A percentile compares a stretch with the other conserved stretches of the same genome.
phyloP scores from a whole-genome alignment of 176 grass and related monocot species.

The Thinopyrum elongatum region DNA sequence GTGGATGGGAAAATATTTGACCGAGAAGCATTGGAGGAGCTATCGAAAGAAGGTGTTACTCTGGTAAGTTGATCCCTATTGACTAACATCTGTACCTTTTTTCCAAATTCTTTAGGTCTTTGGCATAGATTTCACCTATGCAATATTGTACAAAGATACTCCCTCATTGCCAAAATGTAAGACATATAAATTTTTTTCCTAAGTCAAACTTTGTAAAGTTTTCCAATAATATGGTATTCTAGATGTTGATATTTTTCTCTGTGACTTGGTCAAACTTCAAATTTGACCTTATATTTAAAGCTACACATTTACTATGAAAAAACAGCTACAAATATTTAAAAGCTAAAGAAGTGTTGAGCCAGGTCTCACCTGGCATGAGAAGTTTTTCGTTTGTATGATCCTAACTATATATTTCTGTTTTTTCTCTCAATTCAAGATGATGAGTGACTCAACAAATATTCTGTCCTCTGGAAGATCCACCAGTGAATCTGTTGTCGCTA shows the following conservation, averaged over 20 bases:
- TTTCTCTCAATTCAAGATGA: slow-evolving; percentile 67
- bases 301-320: background rate
- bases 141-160: background rate
- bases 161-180: background rate
- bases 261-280: background rate
- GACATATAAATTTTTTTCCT: background rate
- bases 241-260: background rate
- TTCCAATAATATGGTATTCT: background rate
- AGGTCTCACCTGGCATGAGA: background rate
- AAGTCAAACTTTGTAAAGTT: background rate
- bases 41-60: slow-evolving; percentile 99
- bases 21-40: slow-evolving; percentile 84
- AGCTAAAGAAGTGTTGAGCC: slow-evolving; percentile 1
- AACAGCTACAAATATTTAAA: background rate
- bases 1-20: slow-evolving; percentile 97
- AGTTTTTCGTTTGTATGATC: slow-evolving; percentile 10
- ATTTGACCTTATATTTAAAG: background rate
- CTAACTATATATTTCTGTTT: slow-evolving; percentile 22
- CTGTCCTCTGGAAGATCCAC: slow-evolving; percentile 97
- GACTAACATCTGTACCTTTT: background rate
- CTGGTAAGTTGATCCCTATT: slow-evolving; percentile 70
- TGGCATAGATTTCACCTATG: slow-evolving; percentile 18
- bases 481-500: slow-evolving; percentile 90
- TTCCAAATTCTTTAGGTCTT: background rate
- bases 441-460: slow-evolving; percentile 99